Conservation (phyloP, 768 basidiomycete species). For the Lactarius hengduanensis region DNA sequence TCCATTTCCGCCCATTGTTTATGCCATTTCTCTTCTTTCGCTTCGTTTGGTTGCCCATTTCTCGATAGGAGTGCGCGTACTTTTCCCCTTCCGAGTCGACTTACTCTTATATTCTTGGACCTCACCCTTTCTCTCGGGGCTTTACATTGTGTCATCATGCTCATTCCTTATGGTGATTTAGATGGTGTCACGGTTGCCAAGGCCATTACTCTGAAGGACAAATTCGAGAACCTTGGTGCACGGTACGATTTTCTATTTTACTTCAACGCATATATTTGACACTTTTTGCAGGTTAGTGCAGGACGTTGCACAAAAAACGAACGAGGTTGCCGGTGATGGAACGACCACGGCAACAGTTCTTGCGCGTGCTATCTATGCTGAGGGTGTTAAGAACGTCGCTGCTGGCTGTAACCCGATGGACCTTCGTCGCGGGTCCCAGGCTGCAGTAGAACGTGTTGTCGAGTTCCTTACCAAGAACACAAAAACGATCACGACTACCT, state of each 20-base stretch:
- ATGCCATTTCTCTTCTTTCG: neutral
- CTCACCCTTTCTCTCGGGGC: neutral
- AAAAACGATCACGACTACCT: slow-evolving; percentile 93
- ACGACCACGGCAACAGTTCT: slow-evolving; percentile 98
- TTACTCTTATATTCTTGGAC: neutral
- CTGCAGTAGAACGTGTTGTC: slow-evolving; percentile 90
- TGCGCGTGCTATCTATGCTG: slow-evolving; percentile 95
- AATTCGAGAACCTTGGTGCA: slow-evolving; percentile 98
- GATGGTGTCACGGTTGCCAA: slow-evolving; percentile 99
- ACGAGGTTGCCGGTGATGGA: slow-evolving; percentile 96
- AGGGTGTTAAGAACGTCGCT: slow-evolving; percentile 99
- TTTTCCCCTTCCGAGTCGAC: neutral
- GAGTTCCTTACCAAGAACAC: slow-evolving; percentile 85
- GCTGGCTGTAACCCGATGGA: slow-evolving; percentile 99
- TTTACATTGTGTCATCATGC: neutral
- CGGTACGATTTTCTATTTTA: slow-evolving; percentile 56
- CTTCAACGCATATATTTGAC: slow-evolving; percentile 12
- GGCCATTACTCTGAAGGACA: slow-evolving; percentile 90
- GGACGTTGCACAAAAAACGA: slow-evolving; percentile 95
- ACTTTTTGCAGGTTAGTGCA: slow-evolving; percentile 69
- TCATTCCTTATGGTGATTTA: slow-evolving; percentile 33
- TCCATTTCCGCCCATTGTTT: neutral
- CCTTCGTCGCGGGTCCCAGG: slow-evolving; percentile 95
- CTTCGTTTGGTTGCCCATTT: neutral
- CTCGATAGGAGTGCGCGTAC: neutral